Evolutionary conservation across 139 green algal genomes (phyloP).

Genomic region (Diplosphaera chodatii): DNA sequence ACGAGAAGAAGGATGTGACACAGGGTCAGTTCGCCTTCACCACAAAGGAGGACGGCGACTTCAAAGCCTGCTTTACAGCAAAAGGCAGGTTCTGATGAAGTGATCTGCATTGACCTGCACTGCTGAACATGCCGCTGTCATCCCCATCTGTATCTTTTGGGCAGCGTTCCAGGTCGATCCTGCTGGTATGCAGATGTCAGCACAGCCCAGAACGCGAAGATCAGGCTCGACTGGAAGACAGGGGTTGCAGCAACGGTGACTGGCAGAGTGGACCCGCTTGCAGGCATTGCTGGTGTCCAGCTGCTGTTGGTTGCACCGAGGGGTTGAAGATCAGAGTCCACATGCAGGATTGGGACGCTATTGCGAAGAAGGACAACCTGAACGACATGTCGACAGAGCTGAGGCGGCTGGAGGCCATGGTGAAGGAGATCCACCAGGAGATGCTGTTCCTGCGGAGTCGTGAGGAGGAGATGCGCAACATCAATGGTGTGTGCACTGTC

Average conservation of each 20-base stretch:
- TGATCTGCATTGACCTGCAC: no score
- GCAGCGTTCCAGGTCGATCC: no score
- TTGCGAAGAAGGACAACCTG: conserved; percentile 94
- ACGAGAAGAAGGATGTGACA: conserved; percentile 7
- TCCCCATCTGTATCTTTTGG: no score
- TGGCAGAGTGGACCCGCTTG: no score
- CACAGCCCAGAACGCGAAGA: conserved; percentile 48
- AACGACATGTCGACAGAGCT: conserved; percentile 77
- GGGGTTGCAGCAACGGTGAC: conserved; percentile 64
- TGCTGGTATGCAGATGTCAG: conserved; percentile 59
- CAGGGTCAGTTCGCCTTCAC: conserved; percentile 77
- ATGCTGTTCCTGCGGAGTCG: conserved; percentile 68
- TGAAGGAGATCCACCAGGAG: conserved; percentile 72
- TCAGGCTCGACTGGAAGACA: conserved; percentile 81
- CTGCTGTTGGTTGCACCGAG: no score
- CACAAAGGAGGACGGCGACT: conserved; percentile 64
- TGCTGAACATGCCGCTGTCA: no score
- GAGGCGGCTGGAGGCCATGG: conserved; percentile 46
- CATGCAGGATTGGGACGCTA: conserved; percentile 69
- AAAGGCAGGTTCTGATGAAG: conserved; percentile 33
- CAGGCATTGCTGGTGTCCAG: no score
- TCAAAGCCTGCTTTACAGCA: conserved; percentile 83
- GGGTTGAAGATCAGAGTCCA: neutral
- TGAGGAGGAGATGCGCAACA: conserved; percentile 83
- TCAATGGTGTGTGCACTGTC: conserved; percentile 62